phyloP scores from a whole-genome alignment of 2,329 filamentous ascomycete genomes.

The Ophiocordyceps unilateralis region DNA sequence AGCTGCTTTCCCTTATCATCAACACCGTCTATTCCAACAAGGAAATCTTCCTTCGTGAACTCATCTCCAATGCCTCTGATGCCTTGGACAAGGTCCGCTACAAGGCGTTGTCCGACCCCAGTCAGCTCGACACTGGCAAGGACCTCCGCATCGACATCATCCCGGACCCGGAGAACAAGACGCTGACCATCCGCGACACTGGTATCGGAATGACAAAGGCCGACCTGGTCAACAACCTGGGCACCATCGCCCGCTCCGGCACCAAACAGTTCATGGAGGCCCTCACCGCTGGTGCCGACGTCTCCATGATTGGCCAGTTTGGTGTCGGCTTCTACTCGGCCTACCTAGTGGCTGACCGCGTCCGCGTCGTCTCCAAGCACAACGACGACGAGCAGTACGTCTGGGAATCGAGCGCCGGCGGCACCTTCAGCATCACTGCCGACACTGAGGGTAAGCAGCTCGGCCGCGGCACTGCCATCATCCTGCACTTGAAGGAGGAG shows the following conservation, averaged over 20 bases:
- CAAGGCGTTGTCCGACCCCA: constrained; percentile 90
- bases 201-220: constrained; percentile 99
- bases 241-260: constrained; percentile 96
- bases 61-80: constrained; percentile 98
- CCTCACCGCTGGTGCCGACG: constrained; percentile 91
- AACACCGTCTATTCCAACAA: constrained; percentile 99
- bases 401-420: constrained; percentile 95
- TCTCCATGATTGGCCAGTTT: constrained; percentile 99
- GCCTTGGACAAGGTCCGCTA: constrained; percentile 99
- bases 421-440: constrained; percentile 83
- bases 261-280: constrained; percentile 99
- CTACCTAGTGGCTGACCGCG: constrained; percentile 95
- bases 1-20: constrained; percentile 98
- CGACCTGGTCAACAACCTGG: constrained; percentile 99
- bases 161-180: constrained; percentile 94
- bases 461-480: constrained; percentile 91
- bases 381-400: constrained; percentile 99
- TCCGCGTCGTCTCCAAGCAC: constrained; percentile 94
- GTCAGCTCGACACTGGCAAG: constrained; percentile 94
- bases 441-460: constrained; percentile 85
- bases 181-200: constrained; percentile 88
- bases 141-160: constrained; percentile 98
- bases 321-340: constrained; percentile 99
- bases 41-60: constrained; percentile 97
- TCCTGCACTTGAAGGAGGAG: constrained; percentile 99